Conservation (phyloP, 2,329 filamentous ascomycete genomes). For the Neurospora crassa region DNA sequence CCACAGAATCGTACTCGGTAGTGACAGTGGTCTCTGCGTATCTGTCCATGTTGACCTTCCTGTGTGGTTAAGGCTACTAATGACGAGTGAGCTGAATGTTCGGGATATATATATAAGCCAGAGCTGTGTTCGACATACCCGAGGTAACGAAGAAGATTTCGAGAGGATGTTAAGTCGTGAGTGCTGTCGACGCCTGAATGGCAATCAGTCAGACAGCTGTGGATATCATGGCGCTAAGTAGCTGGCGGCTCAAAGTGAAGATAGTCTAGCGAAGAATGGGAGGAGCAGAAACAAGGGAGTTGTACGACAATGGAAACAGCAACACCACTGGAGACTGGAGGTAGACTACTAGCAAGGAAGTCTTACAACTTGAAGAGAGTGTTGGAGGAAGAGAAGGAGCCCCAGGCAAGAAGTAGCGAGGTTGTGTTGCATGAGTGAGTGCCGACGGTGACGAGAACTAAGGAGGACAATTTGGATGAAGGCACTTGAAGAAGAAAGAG, state of each 20-base stretch:
- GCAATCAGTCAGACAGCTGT: neutral
- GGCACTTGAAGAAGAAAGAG: neutral
- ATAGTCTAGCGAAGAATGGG: neutral
- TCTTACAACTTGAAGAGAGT: neutral
- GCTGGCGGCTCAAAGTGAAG: neutral
- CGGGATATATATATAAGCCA: no score
- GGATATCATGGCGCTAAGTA: neutral
- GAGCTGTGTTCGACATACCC: neutral
- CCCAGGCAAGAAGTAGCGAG: neutral
- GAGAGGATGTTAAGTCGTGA: neutral
- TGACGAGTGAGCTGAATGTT: neutral
- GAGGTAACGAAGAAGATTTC: neutral
- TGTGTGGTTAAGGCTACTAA: neutral
- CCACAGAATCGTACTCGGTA: slow-evolving; percentile 19
- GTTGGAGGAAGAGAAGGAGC: neutral
- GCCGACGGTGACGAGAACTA: neutral
- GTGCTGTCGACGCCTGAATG: neutral
- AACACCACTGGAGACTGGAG: neutral
- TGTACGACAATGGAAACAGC: neutral
- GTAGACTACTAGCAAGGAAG: neutral
- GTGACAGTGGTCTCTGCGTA: slow-evolving; percentile 10
- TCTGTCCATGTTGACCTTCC: neutral
- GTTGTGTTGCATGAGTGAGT: neutral
- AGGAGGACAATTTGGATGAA: neutral
- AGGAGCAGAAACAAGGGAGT: neutral